These are phyloP conservation scores for Telfairia occidentalis DNA, from an alignment of 331 rosid genomes.

Conservation along the genomic window DNA sequence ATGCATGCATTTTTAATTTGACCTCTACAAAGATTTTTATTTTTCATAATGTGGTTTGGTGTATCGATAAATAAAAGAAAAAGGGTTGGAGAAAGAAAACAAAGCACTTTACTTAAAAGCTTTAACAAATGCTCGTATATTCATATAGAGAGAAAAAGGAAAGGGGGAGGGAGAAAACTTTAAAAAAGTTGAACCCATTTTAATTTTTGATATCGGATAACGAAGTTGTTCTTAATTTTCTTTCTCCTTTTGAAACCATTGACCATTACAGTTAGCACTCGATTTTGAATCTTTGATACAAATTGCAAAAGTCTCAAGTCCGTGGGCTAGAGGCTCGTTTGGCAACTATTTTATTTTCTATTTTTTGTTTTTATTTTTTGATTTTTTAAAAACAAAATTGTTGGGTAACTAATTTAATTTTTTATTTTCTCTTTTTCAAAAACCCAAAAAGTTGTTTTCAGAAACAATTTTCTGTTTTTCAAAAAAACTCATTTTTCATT, in stretches of 20 bases:
- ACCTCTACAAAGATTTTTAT: slow-evolving; percentile 2
- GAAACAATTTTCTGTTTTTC: no score
- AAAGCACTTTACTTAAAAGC: slow-evolving; percentile 23
- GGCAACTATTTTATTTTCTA: no score
- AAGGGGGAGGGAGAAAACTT: slow-evolving; percentile 14
- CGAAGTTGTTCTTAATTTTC: slow-evolving; percentile 47
- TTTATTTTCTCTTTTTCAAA: no score
- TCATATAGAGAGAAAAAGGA: slow-evolving; percentile 25
- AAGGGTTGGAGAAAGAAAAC: slow-evolving; percentile 12
- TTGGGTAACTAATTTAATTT: no score
- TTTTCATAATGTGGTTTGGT: slow-evolving; percentile 19
- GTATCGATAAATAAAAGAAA: slow-evolving; percentile 17
- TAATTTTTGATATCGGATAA: slow-evolving; percentile 45
- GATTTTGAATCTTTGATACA: slow-evolving; percentile 18
- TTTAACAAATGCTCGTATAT: slow-evolving; percentile 33
- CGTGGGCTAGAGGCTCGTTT: no score
- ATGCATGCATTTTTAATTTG: slow-evolving; percentile 6
- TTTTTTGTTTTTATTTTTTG: no score
- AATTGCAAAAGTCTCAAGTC: background rate
- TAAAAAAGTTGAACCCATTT: slow-evolving; percentile 39
- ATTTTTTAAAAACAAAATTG: no score
- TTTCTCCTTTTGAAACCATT: slow-evolving; percentile 27
- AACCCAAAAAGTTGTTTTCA: no score
- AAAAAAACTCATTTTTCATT: no score
- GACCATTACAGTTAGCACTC: slow-evolving; percentile 53